These are phyloP conservation scores for Monosporascus sp. DNA, from an alignment of 2,329 filamentous ascomycete species.

Conservation along the genomic window DNA sequence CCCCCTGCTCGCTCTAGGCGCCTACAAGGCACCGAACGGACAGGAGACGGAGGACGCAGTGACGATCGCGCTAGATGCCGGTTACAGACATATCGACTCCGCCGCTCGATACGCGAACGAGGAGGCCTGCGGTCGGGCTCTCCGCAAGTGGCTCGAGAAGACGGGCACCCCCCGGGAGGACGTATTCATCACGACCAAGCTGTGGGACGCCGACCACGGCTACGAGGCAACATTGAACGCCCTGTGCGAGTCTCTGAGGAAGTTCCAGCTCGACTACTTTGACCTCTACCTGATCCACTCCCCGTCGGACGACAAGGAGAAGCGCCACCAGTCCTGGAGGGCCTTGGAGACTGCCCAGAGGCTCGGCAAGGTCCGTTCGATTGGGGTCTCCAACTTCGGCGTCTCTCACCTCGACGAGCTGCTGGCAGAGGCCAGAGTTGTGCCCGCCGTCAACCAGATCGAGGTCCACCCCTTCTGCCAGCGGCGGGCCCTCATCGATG, in stretches of 20 bases:
- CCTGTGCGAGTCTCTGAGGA: constrained; percentile 38
- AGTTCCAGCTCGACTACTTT: constrained; percentile 42
- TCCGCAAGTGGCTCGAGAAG: constrained; percentile 17
- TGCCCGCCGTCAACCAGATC: constrained; percentile 54
- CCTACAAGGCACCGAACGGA: constrained; percentile 41
- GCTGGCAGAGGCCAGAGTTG: constrained; percentile 34
- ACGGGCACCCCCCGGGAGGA: constrained; percentile 27
- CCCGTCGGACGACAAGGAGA: constrained; percentile 33
- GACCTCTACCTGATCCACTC: constrained; percentile 49
- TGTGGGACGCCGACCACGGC: constrained; percentile 31
- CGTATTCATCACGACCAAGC: constrained; percentile 32
- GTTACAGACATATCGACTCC: constrained; percentile 50
- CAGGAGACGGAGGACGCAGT: constrained; percentile 30
- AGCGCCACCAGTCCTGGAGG: constrained; percentile 32
- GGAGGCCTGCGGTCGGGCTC: constrained; percentile 12
- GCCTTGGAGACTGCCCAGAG: constrained; percentile 6
- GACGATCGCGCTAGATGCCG: constrained; percentile 33
- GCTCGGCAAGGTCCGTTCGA: constrained; percentile 41
- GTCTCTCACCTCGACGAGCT: constrained; percentile 28
- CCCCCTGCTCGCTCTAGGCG: constrained; percentile 39
- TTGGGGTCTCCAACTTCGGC: constrained; percentile 33
- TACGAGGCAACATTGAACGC: constrained; percentile 24
- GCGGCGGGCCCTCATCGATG: constrained; percentile 44
- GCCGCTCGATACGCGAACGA: constrained; percentile 30
- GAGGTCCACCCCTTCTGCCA: constrained; percentile 55